Evolutionary conservation across 371 early-diverging fungal species (phyloP), one percentile per base, ranked within the genome.

Genomic region (Spiromyces aspiralis): DNA sequence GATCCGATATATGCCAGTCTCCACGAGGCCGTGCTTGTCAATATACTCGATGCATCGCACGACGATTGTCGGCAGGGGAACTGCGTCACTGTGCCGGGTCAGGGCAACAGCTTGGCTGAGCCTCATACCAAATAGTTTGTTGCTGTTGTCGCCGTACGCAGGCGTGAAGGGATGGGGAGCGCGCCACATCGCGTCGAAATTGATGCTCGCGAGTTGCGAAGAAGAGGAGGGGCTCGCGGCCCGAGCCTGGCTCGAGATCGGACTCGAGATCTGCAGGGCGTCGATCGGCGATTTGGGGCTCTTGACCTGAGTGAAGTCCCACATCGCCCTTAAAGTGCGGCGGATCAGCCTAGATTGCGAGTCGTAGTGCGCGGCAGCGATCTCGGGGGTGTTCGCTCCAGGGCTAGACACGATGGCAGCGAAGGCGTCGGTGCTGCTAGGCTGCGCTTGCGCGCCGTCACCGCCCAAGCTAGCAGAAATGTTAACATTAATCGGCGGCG

Each of bases 1-100:
- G 12, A 86, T 77, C 21, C 88, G 77, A 50, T 87, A 86, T 12
- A 87, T 84, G n/a, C 88, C 88, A 24, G 85, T 78, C 54, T 87
- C 88, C 45, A 77, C 81, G 16, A 87, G 61, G 10, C 87, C 87
- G 45, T 85, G 75, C 28, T 63, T 65, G 67, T 86, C 87, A 26
- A 87, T 78, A 51, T 84, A 85, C 0, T 66, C 47, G 44, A 86
- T 74, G 48, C 87, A 87, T 60, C 79, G 80, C 43, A 78, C 77
- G 47, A 68, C 61, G 1, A 80, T 80, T 2, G 81, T 59, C 19
- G 76, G 48, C 3, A 86, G 48, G n/a, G 25, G 12, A 27, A 53
- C n/a, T 3, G 26, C 22, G 22, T 41, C 41, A 2, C 41, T 10
- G 3, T 43, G 25, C 23, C 19, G 43, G 23, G 45, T 43, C 21